Conservation (phyloP, 106 monocot species). For the Iris macrosiphon region DNA sequence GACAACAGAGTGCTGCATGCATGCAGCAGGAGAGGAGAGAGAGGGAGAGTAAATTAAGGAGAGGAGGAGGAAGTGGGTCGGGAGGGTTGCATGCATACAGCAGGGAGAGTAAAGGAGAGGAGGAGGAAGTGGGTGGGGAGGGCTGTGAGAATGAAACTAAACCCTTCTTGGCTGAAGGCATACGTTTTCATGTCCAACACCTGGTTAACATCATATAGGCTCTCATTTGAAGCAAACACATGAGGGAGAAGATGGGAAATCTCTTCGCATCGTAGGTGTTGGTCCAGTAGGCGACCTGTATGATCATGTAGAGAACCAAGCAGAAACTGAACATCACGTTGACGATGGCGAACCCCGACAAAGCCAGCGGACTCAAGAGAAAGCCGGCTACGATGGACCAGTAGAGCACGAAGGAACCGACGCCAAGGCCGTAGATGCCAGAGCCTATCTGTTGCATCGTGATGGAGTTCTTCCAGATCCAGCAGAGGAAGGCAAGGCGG, state of each 20-base stretch:
- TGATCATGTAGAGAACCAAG: slow-evolving; percentile 18
- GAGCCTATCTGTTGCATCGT: too few species aligned
- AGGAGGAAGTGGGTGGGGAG: too few species aligned
- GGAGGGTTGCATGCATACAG: too few species aligned
- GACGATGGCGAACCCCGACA: slow-evolving; percentile 25
- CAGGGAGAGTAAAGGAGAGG: too few species aligned
- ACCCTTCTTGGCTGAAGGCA: slow-evolving; percentile 11
- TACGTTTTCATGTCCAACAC: slow-evolving; percentile 29
- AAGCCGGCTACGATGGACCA: slow-evolving; percentile 27
- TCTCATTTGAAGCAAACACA: slow-evolving; percentile 23
- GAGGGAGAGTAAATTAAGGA: too few species aligned
- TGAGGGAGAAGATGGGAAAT: slow-evolving; percentile 33
- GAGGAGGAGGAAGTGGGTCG: too few species aligned
- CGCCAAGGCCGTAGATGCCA: slow-evolving; percentile 46
- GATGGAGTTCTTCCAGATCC: slow-evolving; percentile 37
- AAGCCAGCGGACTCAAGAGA: slow-evolving; percentile 28
- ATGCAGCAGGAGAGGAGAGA: too few species aligned
- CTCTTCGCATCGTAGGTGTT: slow-evolving; percentile 31
- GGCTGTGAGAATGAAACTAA: too few species aligned
- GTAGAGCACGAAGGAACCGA: slow-evolving; percentile 44
- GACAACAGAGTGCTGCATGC: too few species aligned
- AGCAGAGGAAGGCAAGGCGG: slow-evolving; percentile 33
- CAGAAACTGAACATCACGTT: too few species aligned
- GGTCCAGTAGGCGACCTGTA: slow-evolving; percentile 37
- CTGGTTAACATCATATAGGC: slow-evolving; percentile 17